Base-by-base conservation (phyloP, 1,284 basidiomycete species). In the Puccinia hordei region DNA sequence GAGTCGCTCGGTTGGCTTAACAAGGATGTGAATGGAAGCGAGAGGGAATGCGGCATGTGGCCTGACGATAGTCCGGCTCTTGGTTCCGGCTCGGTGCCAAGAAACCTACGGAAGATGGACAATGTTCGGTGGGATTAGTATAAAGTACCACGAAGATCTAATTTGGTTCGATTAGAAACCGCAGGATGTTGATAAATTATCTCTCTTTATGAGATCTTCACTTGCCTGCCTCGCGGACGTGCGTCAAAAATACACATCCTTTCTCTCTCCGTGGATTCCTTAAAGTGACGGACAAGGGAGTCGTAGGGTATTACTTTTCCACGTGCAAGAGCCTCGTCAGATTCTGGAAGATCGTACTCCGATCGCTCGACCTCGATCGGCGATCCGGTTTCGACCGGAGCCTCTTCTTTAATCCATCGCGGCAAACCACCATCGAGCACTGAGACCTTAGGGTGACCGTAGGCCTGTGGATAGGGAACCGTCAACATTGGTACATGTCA, bases 391-490 rank as follows among this genome's bases (percentile, higher is more conserved):
- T 91, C 91, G n/a, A 90, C 85, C 10, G 89, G 88, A 22, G 89
- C 87, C 5, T 91, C 91, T 84, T 93, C 91, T 44, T 88, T 89
- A 81, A 90, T 88, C 93, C 94, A 98, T 51, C 90, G 87, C 24
- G 93, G 93, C 15, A 98, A 88, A 35, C 95, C 95, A 24, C 95
- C 95, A 85, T 98, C 90, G 13, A 98, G 88, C 22, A 97, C 89
- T 81, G 92, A 93, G 5, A 94, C 93, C 66, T 90, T 91, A 61
- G 88, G 86, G 85, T 98, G 95, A 9, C 93, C 92, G 85, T 95
- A 94, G 30, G 92, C 89, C 87, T 86, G 81, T 51, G 38, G 5
- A 33, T 17, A n/a, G 30, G 22, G 8, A 55, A 12, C 15, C 2
- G 51, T 22, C n/a, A 22, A 30, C 17, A 41, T 3, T 46, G 12